Evolutionary conservation across 2,329 filamentous ascomycete species (phyloP).

Genomic region (Grosmannia serpens): DNA sequence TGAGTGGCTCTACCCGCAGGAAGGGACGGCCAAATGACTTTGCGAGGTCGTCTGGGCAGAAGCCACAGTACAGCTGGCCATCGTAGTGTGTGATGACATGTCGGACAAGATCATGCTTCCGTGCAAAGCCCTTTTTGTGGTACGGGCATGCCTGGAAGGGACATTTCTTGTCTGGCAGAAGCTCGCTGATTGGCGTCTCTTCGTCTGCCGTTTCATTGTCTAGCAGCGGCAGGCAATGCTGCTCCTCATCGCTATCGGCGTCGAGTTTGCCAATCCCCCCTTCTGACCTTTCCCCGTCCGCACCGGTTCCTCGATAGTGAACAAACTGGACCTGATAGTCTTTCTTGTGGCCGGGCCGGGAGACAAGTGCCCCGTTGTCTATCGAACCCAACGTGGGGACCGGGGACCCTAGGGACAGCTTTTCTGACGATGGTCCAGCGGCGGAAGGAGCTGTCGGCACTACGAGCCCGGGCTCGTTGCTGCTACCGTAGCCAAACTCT

Average conservation of each 20-base stretch:
- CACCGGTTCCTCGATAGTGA: neutral
- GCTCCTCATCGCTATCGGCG: neutral
- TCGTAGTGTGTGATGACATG: constrained; percentile 8
- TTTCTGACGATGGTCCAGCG: neutral
- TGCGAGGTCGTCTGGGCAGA: constrained; percentile 5
- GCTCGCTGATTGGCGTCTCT: neutral
- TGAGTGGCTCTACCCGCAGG: constrained; percentile 6
- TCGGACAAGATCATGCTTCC: constrained; percentile 6
- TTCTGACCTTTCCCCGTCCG: neutral
- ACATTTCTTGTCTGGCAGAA: constrained; percentile 5
- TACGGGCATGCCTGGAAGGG: constrained; percentile 1
- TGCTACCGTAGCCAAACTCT: neutral
- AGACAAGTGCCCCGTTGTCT: neutral
- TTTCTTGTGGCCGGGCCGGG: neutral
- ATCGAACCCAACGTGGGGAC: neutral
- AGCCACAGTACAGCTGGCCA: constrained; percentile 6
- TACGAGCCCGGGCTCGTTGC: neutral
- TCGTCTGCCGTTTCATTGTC: neutral
- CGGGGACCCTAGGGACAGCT: neutral
- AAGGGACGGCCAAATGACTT: constrained; percentile 1
- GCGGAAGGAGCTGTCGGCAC: neutral
- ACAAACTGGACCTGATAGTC: constrained; percentile 2
- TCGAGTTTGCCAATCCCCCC: neutral
- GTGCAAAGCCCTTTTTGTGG: constrained; percentile 3
- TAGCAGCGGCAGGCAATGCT: neutral